Evolutionary conservation across 441 rosid species (phyloP), one percentile per base, ranked within the genome.

Genomic region (Geranium incanum): DNA sequence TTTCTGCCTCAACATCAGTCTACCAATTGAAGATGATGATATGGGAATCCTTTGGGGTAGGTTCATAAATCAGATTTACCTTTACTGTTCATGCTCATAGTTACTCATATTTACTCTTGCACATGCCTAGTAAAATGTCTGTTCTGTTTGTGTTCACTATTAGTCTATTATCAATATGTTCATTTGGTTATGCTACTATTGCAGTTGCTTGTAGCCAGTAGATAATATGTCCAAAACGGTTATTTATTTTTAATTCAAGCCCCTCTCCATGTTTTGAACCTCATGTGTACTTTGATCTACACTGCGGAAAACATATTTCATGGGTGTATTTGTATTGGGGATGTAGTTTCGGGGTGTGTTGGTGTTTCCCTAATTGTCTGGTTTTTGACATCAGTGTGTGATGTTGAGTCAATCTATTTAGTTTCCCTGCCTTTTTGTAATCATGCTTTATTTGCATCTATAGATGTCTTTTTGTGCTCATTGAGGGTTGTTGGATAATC

Each of bases 21-120:
- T 95, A 95, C 85, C 98, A 91, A 74, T 80, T 95, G 70, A 95
- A 95, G 82, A 92, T 95, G 99, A 91, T 95, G 99, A 95, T 92
- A 79, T 92, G 99, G 97, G 98, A 92, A 81, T 87, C 95, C 64
- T 95, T 95, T 70, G 99, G 99, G 95, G 99, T 92, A 89, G 69
- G 92, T 65, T 36, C 33, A 18, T 59, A 59, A 16, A 59, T 28
- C 64, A 6, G 28, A 5, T 16, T 19, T 59, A 64, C 37, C 37
- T 64, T n/a, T 12, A 28, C 39, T 28, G 67, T 64, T 33, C 41
- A 33, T 33, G n/a, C 16, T 36, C 39, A 64, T 2, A 13, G 1
- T 64, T 64, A 23, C 67, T 64, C 38, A 28, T 64, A 36, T 64
- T 33, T 64, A 36, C 16, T 6, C 11, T 19, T 64, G 36, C 16